A percentile compares a stretch with the other conserved stretches of the same genome.
Evolutionary conservation across 2,329 filamentous ascomycete species (phyloP).

Genomic region (Monilinia vaccinii-corymbosi): DNA sequence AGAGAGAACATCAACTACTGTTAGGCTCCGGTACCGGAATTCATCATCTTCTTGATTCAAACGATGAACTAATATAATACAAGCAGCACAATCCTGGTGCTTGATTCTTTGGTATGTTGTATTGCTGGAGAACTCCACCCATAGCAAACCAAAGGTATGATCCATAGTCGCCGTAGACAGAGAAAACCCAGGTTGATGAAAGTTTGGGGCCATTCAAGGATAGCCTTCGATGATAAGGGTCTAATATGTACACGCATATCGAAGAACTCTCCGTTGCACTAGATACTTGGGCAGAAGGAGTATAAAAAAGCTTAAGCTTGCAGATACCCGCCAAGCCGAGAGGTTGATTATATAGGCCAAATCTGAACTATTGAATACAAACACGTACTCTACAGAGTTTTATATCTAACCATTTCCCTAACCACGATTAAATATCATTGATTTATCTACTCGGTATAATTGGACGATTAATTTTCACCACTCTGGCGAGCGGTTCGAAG

Average conservation of each 20-base stretch:
- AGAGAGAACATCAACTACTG: not conserved
- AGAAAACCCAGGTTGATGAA: not conserved
- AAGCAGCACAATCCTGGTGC: not conserved
- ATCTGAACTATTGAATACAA: not conserved
- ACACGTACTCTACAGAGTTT: not conserved
- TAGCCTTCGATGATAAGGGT: not conserved
- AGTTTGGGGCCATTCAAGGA: not conserved
- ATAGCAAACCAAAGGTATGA: not conserved
- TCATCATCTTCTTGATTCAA: not conserved
- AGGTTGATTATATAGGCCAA: not conserved
- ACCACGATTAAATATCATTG: not conserved
- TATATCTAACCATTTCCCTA: not conserved
- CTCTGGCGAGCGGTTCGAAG: not conserved
- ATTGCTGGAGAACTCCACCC: not conserved
- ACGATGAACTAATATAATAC: not conserved
- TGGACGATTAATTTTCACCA: not conserved
- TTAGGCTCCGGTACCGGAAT: not conserved
- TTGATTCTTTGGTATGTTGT: not conserved
- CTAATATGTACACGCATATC: not conserved
- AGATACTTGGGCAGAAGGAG: not conserved
- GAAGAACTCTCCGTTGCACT: not conserved
- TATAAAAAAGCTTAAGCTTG: not conserved
- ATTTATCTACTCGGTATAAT: not conserved
- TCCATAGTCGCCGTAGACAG: not conserved
- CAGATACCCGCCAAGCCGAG: not conserved